phyloP scores from a whole-genome alignment of 495 filamentous ascomycete species.

The Aspergillus taichungensis region DNA sequence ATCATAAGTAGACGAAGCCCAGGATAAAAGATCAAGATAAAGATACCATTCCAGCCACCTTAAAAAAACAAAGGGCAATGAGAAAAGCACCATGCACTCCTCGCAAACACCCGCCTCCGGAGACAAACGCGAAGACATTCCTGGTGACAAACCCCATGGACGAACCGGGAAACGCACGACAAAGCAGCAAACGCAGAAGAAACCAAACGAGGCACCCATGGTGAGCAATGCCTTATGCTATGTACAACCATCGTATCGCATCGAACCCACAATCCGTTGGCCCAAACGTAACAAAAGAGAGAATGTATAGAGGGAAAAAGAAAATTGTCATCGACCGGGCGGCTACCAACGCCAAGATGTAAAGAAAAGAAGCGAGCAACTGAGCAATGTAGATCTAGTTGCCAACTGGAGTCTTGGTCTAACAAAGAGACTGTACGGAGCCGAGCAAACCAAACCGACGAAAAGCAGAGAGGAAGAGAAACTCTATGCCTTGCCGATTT shows the following conservation, averaged over 20 bases:
- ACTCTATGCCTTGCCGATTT: slow-evolving; percentile 33
- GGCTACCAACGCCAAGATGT: background rate
- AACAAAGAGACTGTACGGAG: slow-evolving; percentile 10
- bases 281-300: slow-evolving; percentile 1
- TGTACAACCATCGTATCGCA: slow-evolving; percentile 21
- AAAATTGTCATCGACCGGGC: background rate
- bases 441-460: slow-evolving; percentile 1
- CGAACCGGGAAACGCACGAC: slow-evolving; percentile 8
- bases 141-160: slow-evolving; percentile 7
- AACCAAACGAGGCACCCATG: slow-evolving; percentile 3
- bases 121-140: slow-evolving; percentile 8
- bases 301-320: slow-evolving; percentile 1
- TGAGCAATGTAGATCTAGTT: background rate
- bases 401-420: background rate
- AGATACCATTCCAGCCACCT: slow-evolving; percentile 11
- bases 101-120: slow-evolving; percentile 14
- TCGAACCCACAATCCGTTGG: slow-evolving; percentile 7
- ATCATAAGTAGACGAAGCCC: no score
- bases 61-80: no score
- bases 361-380: background rate
- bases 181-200: slow-evolving; percentile 10
- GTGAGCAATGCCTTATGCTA: slow-evolving; percentile 12
- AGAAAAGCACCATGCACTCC: slow-evolving; percentile 20
- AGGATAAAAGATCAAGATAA: background rate
- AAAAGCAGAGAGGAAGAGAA: slow-evolving; percentile 8